These are phyloP conservation scores for Magnolia changhungtana DNA, from an alignment of 164 flowering plant genomes.

Conservation along the genomic window DNA sequence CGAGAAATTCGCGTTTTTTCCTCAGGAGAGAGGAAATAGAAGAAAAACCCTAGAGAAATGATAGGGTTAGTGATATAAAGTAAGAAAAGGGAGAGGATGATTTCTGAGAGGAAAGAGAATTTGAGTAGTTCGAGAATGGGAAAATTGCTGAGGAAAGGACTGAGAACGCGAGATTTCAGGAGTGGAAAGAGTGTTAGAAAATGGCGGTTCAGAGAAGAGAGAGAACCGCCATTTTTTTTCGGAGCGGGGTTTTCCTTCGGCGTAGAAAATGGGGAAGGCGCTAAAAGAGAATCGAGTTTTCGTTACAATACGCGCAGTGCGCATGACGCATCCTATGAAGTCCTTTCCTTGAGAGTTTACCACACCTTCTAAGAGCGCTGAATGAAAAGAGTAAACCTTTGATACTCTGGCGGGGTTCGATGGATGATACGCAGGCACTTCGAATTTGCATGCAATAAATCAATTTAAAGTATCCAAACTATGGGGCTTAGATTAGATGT, in stretches of 20 bases:
- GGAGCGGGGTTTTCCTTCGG: neutral
- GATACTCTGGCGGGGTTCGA: too few relatives aligned
- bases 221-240: conserved; percentile 2
- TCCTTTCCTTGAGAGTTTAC: too few relatives aligned
- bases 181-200: neutral
- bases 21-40: neutral
- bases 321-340: too few relatives aligned
- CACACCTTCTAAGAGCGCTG: too few relatives aligned
- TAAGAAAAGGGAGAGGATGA: neutral
- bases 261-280: neutral
- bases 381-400: too few relatives aligned
- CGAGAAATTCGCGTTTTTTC: neutral
- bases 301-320: too few relatives aligned
- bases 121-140: neutral
- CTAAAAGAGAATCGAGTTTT: too few relatives aligned
- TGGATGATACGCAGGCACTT: too few relatives aligned
- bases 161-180: neutral
- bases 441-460: too few relatives aligned
- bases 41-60: neutral
- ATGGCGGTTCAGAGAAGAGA: neutral
- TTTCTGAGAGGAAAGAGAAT: neutral
- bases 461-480: too few relatives aligned
- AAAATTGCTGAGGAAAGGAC: too few relatives aligned
- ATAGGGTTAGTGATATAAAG: neutral
- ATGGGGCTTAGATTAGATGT: too few relatives aligned